A percentile compares a stretch with the other conserved stretches of the same genome.
phyloP scores from a whole-genome alignment of 1,284 basidiomycete species.

The Boletus semigastroideus region DNA sequence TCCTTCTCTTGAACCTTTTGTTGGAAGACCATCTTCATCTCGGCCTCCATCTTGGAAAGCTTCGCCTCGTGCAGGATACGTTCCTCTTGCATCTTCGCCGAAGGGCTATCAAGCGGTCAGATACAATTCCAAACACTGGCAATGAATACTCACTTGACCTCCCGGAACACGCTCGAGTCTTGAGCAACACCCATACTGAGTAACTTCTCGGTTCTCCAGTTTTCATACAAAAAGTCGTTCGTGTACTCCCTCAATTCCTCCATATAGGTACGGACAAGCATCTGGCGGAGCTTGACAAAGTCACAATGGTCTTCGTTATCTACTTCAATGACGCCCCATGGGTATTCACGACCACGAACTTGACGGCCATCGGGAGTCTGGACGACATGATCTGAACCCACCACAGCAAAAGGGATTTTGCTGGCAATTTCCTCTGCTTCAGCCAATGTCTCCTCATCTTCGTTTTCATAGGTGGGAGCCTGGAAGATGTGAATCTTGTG shows the following conservation, averaged over 20 bases:
- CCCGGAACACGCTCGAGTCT: conserved; percentile 96
- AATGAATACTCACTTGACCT: conserved; percentile 82
- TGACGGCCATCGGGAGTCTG: conserved; percentile 81
- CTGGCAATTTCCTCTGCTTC: conserved; percentile 95
- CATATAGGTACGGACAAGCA: conserved; percentile 98
- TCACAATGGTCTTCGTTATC: conserved; percentile 98
- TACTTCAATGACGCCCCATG: conserved; percentile 97
- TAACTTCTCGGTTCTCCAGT: conserved; percentile 94
- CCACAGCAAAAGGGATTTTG: conserved; percentile 97
- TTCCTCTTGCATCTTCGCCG: conserved; percentile 93
- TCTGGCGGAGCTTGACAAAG: conserved; percentile 97
- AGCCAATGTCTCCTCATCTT: conserved; percentile 94
- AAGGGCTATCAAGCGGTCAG: conserved; percentile 60
- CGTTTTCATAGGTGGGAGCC: conserved; percentile 92
- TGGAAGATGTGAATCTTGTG: conserved; percentile 97
- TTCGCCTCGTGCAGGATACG: conserved; percentile 92
- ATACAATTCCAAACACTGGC: conserved; percentile 5
- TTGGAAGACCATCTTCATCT: conserved; percentile 99
- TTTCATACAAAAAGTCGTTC: conserved; percentile 91
- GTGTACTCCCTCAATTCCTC: conserved; percentile 96
- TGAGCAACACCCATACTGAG: conserved; percentile 95
- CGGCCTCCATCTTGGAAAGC: conserved; percentile 97
- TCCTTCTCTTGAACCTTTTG: conserved; percentile 99
- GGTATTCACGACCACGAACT: conserved; percentile 91
- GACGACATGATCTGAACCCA: conserved; percentile 87